Percentiles rank a stretch among this genome's conserved stretches.
These are phyloP conservation scores for Zopfia rhizophila DNA, from an alignment of 2,329 filamentous ascomycete species.

Conservation along the genomic window DNA sequence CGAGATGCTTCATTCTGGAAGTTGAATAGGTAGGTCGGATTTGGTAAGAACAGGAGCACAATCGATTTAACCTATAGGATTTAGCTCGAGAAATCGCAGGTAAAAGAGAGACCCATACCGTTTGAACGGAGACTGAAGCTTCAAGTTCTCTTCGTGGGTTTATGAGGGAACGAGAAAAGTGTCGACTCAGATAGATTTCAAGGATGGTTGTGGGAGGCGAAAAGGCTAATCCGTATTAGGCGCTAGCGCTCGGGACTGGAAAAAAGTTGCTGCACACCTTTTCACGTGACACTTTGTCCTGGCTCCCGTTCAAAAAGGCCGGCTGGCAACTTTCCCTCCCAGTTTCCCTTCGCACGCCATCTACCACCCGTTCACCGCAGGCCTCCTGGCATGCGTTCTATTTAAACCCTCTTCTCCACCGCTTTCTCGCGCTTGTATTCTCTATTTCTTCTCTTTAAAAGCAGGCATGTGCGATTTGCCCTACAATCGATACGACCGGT, in stretches of 20 bases:
- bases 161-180: constrained; percentile 38
- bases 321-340: background rate
- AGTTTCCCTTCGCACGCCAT: constrained; percentile 9
- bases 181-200: constrained; percentile 29
- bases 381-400: constrained; percentile 13
- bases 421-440: constrained; percentile 22
- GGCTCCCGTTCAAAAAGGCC: constrained; percentile 26
- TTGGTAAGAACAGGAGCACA: constrained; percentile 82
- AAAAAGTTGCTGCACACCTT: constrained; percentile 18
- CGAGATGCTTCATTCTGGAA: constrained; percentile 98
- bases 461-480: constrained; percentile 46
- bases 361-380: constrained; percentile 3
- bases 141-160: constrained; percentile 75
- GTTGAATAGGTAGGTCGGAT: constrained; percentile 31
- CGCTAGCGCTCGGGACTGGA: constrained; percentile 23
- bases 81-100: constrained; percentile 31
- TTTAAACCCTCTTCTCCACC: constrained; percentile 5
- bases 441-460: constrained; percentile 28
- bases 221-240: constrained; percentile 13
- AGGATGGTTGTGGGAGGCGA: constrained; percentile 28
- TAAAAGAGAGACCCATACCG: constrained; percentile 72
- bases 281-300: constrained; percentile 31
- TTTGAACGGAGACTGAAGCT: constrained; percentile 99
- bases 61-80: constrained; percentile 76
- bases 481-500: constrained; percentile 46